Percentiles rank a stretch among this genome's conserved stretches.
phyloP scores from a whole-genome alignment of 331 rosid genomes.

The Quercus lobata region DNA sequence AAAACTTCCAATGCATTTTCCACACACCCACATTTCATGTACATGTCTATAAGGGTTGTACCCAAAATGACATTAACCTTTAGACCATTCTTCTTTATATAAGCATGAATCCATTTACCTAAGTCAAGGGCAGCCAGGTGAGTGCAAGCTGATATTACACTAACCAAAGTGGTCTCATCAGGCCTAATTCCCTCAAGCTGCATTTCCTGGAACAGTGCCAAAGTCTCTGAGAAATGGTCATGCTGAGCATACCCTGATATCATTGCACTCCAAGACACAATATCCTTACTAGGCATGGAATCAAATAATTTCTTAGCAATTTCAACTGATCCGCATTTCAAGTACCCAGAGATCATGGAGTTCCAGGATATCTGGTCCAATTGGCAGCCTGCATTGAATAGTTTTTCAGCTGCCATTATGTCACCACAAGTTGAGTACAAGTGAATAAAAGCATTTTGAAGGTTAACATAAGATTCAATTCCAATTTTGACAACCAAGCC shows the following conservation, averaged over 20 bases:
- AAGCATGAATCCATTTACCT: slow-evolving; percentile 64
- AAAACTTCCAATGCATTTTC: slow-evolving; percentile 51
- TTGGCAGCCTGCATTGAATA: slow-evolving; percentile 39
- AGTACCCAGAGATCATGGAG: slow-evolving; percentile 56
- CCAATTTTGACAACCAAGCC: slow-evolving; percentile 47
- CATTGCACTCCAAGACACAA: slow-evolving; percentile 64
- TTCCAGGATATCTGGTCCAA: slow-evolving; percentile 63
- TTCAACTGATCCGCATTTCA: slow-evolving; percentile 44
- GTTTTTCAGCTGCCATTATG: slow-evolving; percentile 30
- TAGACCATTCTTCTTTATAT: slow-evolving; percentile 36
- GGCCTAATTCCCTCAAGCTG: slow-evolving; percentile 41
- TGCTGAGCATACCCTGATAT: slow-evolving; percentile 60
- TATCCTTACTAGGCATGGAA: slow-evolving; percentile 56
- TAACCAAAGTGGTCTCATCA: slow-evolving; percentile 51
- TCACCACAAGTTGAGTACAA: slow-evolving; percentile 48
- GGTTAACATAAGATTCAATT: slow-evolving; percentile 44
- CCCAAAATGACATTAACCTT: slow-evolving; percentile 41
- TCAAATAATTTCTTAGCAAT: slow-evolving; percentile 40
- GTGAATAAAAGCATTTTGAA: slow-evolving; percentile 58
- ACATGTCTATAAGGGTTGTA: slow-evolving; percentile 58
- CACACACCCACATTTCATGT: slow-evolving; percentile 59
- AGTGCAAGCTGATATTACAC: slow-evolving; percentile 58
- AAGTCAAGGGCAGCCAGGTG: slow-evolving; percentile 48
- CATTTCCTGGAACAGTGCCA: slow-evolving; percentile 48
- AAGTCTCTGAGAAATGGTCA: slow-evolving; percentile 43